Evolutionary conservation across 1,284 basidiomycete genomes (phyloP), one percentile per base, ranked within the genome.

Genomic region (Rhodotorula sp.): DNA sequence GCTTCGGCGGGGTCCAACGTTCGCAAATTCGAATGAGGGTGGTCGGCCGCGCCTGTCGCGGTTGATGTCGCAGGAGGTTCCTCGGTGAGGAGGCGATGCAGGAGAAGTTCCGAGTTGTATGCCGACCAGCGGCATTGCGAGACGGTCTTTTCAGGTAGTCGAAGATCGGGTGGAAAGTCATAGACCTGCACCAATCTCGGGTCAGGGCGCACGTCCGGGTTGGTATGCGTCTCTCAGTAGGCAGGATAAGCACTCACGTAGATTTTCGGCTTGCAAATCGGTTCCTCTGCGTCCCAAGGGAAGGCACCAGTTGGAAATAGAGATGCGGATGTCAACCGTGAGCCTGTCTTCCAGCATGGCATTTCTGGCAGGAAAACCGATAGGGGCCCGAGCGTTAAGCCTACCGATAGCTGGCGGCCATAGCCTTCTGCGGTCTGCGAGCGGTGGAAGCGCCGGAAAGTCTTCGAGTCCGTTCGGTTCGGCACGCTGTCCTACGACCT

Each of bases 101-200:
- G 60, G 37, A 64, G 64, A 24, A 73, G 65, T 37, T 75, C 71
- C 20, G 72, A 69, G 63, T 73, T 71, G 72, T 75, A 73, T 3
- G 71, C 69, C 58, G 73, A 75, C 73, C 72, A 74, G 61, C 73
- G 72, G 66, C 73, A 70, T 26, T 71, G 68, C 8, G 55, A 49
- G 49, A 68, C 55, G 3, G 69, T 70, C 26, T 56, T n/a, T 3
- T 62, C 48, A 4, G 73, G 62, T 0, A 74, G 62, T 10, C 37
- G 53, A n/a, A 74, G 68, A 15, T 57, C 37, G 15, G 54, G 42
- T 33, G 71, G 73, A 24, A 74, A 63, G 49, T 61, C 49, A 61
- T 73, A 68, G 20, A 74, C 67, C 73, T 73, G 66, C 61, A 4
- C 37, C 10, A 2, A 20, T 4, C 2, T 22, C 37, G 37, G 8